Evolutionary conservation across 2,329 filamentous ascomycete species (phyloP).

Genomic region (Claviceps africana): DNA sequence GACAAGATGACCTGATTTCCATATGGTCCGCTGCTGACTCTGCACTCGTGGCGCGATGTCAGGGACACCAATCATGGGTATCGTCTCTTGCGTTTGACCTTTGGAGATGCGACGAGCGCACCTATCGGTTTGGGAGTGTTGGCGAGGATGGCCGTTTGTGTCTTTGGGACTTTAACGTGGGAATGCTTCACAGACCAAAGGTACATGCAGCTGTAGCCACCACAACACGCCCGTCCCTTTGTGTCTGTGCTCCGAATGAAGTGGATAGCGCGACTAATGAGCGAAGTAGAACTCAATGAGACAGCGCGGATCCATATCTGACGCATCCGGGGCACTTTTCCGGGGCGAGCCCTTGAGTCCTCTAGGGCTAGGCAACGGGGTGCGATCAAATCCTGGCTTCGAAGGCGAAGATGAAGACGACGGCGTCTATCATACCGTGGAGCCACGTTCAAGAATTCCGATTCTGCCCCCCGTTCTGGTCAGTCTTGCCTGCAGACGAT

Average conservation of each 20-base stretch:
- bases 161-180: slow-evolving; percentile 94
- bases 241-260: neutral
- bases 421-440: slow-evolving; percentile 62
- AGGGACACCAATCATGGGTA: slow-evolving; percentile 93
- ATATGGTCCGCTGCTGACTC: slow-evolving; percentile 87
- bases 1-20: slow-evolving; percentile 88
- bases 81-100: slow-evolving; percentile 88
- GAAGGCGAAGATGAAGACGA: slow-evolving; percentile 42
- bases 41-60: slow-evolving; percentile 76
- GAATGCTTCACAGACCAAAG: slow-evolving; percentile 88
- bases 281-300: slow-evolving; percentile 11
- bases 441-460: slow-evolving; percentile 69
- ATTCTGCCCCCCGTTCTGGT: slow-evolving; percentile 85
- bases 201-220: neutral
- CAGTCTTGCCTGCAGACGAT: slow-evolving; percentile 19
- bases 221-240: neutral
- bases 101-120: slow-evolving; percentile 91
- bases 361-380: slow-evolving; percentile 35
- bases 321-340: slow-evolving; percentile 31
- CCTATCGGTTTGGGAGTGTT: slow-evolving; percentile 90
- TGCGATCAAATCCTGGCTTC: slow-evolving; percentile 58
- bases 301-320: slow-evolving; percentile 40
- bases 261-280: neutral
- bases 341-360: slow-evolving; percentile 51
- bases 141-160: slow-evolving; percentile 85